phyloP scores from a whole-genome alignment of 352 stramenopile genomes.

The Phytophthora lateralis region DNA sequence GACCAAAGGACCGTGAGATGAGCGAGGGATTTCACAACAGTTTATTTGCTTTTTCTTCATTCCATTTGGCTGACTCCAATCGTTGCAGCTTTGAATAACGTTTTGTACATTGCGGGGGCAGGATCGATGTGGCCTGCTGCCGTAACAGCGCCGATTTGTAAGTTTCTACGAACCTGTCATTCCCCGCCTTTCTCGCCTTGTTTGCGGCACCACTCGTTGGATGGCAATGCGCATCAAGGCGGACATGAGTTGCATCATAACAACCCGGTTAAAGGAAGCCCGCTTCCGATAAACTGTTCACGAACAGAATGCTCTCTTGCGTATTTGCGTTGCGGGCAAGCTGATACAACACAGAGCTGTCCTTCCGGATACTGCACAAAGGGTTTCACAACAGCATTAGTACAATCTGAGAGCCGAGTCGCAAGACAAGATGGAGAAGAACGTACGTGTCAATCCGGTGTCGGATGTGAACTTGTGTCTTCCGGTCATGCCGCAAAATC shows the following conservation, averaged over 20 bases:
- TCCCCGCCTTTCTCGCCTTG: slow-evolving; percentile 9
- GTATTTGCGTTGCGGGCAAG: slow-evolving; percentile 87
- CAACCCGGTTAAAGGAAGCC: slow-evolving; percentile 67
- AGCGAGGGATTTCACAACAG: slow-evolving; percentile 18
- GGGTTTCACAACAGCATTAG: slow-evolving; percentile 15
- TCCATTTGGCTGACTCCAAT: slow-evolving; percentile 30
- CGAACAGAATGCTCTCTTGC: slow-evolving; percentile 89
- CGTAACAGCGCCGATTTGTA: slow-evolving; percentile 18
- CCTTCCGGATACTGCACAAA: slow-evolving; percentile 74
- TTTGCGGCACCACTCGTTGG: too few relatives aligned
- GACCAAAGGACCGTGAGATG: not conserved
- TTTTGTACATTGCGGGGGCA: slow-evolving; percentile 36
- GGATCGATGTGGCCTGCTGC: slow-evolving; percentile 11
- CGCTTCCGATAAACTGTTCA: slow-evolving; percentile 89
- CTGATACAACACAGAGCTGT: slow-evolving; percentile 85
- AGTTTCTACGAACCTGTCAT: slow-evolving; percentile 4
- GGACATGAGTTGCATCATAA: slow-evolving; percentile 1
- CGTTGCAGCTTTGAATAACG: slow-evolving; percentile 31
- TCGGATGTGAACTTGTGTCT: slow-evolving; percentile 72
- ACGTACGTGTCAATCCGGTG: slow-evolving; percentile 88
- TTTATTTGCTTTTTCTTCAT: slow-evolving; percentile 35
- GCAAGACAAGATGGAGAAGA: not conserved
- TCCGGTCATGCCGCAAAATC: slow-evolving; percentile 73
- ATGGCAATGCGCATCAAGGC: not conserved
- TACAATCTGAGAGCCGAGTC: slow-evolving; percentile 3